Percentiles rank a stretch among this genome's conserved stretches.
phyloP scores from a whole-genome alignment of 2,329 filamentous ascomycete species.

The Botrytis paeoniae region DNA sequence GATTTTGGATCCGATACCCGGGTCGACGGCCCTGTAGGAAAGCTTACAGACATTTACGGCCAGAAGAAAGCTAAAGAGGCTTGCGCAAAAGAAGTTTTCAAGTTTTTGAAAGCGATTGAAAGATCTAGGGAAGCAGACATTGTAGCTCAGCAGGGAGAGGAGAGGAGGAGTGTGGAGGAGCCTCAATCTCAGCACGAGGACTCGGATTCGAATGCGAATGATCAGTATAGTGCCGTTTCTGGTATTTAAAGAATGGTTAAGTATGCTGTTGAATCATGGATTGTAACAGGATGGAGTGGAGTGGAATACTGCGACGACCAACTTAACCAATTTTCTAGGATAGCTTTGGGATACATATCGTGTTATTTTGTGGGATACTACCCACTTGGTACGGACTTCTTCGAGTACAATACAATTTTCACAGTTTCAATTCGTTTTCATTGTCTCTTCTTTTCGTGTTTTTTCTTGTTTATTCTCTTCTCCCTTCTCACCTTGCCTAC shows the following conservation, averaged over 20 bases:
- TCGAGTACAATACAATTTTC: neutral
- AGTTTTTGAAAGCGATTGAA: conserved; percentile 41
- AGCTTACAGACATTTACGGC: conserved; percentile 44
- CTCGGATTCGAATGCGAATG: neutral
- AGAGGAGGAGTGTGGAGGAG: neutral
- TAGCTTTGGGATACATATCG: too few species aligned
- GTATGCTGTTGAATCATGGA: neutral
- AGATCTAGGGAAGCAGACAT: conserved; percentile 26
- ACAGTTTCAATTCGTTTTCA: neutral
- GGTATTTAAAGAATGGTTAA: neutral
- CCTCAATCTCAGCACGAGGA: neutral
- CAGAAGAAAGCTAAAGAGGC: conserved; percentile 49
- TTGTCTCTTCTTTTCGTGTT: too few species aligned
- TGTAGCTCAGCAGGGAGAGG: conserved; percentile 23
- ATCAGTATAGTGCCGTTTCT: neutral
- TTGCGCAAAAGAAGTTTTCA: conserved; percentile 44
- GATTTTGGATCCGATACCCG: conserved; percentile 33
- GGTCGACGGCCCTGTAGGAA: conserved; percentile 41
- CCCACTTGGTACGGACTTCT: neutral
- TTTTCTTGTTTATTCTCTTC: too few species aligned
- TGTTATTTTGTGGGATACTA: neutral
- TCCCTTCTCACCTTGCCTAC: too few species aligned
- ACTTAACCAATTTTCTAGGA: neutral
- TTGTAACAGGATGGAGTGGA: too few species aligned
- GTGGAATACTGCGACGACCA: neutral